These are phyloP conservation scores for Tylopilus cervinicoccineus DNA, from an alignment of 768 basidiomycete genomes.

Conservation along the genomic window DNA sequence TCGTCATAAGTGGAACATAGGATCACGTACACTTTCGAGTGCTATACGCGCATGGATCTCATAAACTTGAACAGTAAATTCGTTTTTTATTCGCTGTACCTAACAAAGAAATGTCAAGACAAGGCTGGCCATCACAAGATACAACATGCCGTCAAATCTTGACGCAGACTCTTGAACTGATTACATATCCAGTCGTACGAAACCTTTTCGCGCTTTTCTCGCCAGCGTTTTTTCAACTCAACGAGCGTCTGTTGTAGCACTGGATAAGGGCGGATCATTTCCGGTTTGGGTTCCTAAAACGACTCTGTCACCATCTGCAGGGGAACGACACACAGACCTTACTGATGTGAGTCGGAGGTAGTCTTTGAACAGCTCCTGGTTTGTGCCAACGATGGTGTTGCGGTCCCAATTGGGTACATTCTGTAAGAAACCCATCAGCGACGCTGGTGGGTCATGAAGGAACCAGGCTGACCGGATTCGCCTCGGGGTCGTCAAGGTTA, in stretches of 20 bases:
- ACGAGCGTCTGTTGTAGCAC: slow-evolving; percentile 81
- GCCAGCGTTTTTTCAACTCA: slow-evolving; percentile 87
- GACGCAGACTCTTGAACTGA: slow-evolving; percentile 96
- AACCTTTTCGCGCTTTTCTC: slow-evolving; percentile 72
- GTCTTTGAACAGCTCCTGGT: slow-evolving; percentile 87
- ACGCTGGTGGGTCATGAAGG: background rate
- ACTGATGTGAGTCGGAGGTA: slow-evolving; percentile 93
- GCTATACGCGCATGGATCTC: slow-evolving; percentile 99
- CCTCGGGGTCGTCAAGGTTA: slow-evolving; percentile 65
- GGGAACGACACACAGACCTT: slow-evolving; percentile 13
- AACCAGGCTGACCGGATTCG: slow-evolving; percentile 54
- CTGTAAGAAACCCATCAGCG: slow-evolving; percentile 40
- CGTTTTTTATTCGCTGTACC: slow-evolving; percentile 99
- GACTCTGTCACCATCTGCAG: slow-evolving; percentile 4
- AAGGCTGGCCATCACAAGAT: background rate
- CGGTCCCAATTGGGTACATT: slow-evolving; percentile 97
- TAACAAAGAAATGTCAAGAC: slow-evolving; percentile 30
- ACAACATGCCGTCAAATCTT: slow-evolving; percentile 88
- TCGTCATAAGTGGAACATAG: background rate
- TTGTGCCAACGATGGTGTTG: slow-evolving; percentile 92
- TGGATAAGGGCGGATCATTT: slow-evolving; percentile 85
- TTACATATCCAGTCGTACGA: slow-evolving; percentile 91
- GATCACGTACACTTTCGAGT: slow-evolving; percentile 69
- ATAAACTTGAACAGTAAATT: slow-evolving; percentile 95
- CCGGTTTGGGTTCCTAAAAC: slow-evolving; percentile 87